These are phyloP conservation scores for Fusarium haematococcum DNA, from an alignment of 2,329 filamentous ascomycete species.

Conservation along the genomic window DNA sequence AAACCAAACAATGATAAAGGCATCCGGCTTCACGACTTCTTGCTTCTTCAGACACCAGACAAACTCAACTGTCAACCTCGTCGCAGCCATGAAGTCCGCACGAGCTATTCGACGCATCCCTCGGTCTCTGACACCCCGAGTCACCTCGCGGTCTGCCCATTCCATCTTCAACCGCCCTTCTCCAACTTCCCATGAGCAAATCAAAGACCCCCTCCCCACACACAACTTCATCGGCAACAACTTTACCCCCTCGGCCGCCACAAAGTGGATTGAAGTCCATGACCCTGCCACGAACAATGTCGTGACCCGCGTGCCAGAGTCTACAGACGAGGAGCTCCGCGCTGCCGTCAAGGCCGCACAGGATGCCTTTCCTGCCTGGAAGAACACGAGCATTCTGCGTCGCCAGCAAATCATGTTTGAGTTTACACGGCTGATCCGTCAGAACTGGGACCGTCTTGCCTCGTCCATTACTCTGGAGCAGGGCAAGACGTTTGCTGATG, in stretches of 20 bases:
- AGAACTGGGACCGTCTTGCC: conserved; percentile 80
- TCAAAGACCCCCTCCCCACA: conserved; percentile 69
- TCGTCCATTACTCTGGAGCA: conserved; percentile 81
- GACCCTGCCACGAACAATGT: conserved; percentile 86
- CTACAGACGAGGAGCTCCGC: conserved; percentile 69
- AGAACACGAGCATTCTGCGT: conserved; percentile 71
- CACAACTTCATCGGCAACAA: conserved; percentile 81
- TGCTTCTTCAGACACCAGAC: neutral
- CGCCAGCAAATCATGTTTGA: conserved; percentile 83
- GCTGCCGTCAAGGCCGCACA: conserved; percentile 76
- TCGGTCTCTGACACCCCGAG: conserved; percentile 16
- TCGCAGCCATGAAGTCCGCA: conserved; percentile 6
- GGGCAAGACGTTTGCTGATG: conserved; percentile 81
- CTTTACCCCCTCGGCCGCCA: conserved; percentile 73
- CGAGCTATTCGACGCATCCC: conserved; percentile 14
- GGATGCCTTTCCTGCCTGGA: conserved; percentile 77
- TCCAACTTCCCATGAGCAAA: conserved; percentile 43
- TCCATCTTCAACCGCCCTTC: conserved; percentile 19
- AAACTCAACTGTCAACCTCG: conserved; percentile 1
- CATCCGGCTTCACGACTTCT: neutral
- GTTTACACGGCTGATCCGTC: conserved; percentile 75
- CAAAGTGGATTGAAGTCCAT: conserved; percentile 78
- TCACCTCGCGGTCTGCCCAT: conserved; percentile 12
- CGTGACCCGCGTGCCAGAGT: conserved; percentile 81
- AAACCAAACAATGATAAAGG: neutral